Evolutionary conservation across 2,329 filamentous ascomycete genomes (phyloP).

Genomic region (Cladosporium oxysporum): DNA sequence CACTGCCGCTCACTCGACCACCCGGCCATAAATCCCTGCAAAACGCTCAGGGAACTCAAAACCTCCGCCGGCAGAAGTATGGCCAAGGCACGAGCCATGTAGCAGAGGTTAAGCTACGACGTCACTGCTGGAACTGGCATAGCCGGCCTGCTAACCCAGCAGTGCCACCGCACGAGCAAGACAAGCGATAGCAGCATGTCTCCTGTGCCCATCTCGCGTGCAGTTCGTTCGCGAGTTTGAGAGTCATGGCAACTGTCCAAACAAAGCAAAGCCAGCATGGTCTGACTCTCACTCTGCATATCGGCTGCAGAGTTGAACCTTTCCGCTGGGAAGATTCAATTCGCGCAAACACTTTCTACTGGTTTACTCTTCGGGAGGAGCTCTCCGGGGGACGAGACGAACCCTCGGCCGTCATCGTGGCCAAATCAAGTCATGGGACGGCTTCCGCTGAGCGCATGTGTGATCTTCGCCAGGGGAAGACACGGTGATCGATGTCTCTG

Average conservation of each 20-base stretch:
- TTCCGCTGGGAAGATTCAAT: slow-evolving; percentile 13
- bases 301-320: slow-evolving; percentile 16
- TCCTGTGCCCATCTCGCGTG: not conserved
- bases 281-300: not conserved
- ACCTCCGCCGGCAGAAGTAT: slow-evolving; percentile 1
- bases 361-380: slow-evolving; percentile 4
- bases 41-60: not conserved
- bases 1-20: not conserved
- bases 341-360: slow-evolving; percentile 16
- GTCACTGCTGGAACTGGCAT: slow-evolving; percentile 3
- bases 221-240: not conserved
- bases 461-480: slow-evolving; percentile 13
- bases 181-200: not conserved
- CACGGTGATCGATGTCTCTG: slow-evolving; percentile 18
- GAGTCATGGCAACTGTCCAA: not conserved
- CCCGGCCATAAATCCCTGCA: slow-evolving; percentile 18
- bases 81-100: slow-evolving; percentile 6
- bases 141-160: not conserved
- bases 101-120: not conserved
- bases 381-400: slow-evolving; percentile 9
- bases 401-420: not conserved
- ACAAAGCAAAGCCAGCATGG: not conserved
- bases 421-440: slow-evolving; percentile 18
- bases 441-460: not conserved
- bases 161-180: not conserved